phyloP scores from a whole-genome alignment of 139 green algal genomes.

The Chlorella sp. region DNA sequence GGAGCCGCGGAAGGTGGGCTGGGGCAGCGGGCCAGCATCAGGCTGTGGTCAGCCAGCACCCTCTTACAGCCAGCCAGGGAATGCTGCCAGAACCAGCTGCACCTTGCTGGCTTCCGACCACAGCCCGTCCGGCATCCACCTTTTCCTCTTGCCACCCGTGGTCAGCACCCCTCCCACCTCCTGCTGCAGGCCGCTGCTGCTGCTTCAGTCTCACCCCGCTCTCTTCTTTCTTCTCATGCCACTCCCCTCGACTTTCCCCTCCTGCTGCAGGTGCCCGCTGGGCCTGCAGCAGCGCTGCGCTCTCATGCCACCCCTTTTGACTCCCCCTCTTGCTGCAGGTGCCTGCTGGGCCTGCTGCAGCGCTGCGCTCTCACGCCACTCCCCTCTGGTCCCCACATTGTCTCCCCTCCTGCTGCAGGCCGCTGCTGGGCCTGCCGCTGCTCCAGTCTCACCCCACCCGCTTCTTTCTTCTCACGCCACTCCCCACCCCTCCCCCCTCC shows the following conservation, averaged over 20 bases:
- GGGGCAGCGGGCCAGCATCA: not conserved
- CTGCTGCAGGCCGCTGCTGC: not conserved
- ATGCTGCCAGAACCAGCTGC: not conserved
- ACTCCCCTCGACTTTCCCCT: too few species aligned
- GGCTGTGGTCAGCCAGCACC: not conserved
- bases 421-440: slow-evolving; percentile 63
- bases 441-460: too few species aligned
- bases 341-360: slow-evolving; percentile 83
- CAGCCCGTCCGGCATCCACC: too few species aligned
- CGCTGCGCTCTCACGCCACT: not conserved
- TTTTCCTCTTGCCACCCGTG: not conserved
- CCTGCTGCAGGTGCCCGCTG: not conserved
- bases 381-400: not conserved
- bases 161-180: too few species aligned
- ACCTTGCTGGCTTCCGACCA: not conserved
- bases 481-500: too few species aligned
- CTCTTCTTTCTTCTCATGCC: too few species aligned
- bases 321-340: slow-evolving; percentile 30
- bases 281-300: too few species aligned
- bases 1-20: slow-evolving; percentile 29
- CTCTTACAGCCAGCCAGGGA: not conserved
- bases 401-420: not conserved
- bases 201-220: too few species aligned
- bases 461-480: too few species aligned
- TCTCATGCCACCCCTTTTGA: too few species aligned